Evolutionary conservation across 2,329 filamentous ascomycete species (phyloP).

Genomic region (Neonectria neomacrospora): DNA sequence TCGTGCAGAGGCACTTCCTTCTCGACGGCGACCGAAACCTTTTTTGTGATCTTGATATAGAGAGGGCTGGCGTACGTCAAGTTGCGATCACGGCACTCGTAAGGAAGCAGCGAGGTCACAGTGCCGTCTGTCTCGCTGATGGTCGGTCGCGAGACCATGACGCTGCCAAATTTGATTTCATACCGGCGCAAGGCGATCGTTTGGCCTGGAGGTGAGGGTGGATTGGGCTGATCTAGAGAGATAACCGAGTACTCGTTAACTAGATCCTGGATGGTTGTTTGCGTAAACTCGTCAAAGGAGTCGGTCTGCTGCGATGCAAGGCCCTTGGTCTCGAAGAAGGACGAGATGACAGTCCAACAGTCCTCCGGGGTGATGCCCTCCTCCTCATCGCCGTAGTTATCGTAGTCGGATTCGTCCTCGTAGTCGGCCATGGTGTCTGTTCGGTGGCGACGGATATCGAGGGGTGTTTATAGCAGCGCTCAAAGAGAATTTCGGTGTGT

Average conservation of each 20-base stretch:
- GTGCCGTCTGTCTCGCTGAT: slow-evolving; percentile 94
- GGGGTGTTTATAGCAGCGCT: slow-evolving; percentile 4
- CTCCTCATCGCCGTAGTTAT: slow-evolving; percentile 75
- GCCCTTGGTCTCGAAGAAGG: slow-evolving; percentile 96
- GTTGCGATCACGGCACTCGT: slow-evolving; percentile 95
- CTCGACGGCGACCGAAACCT: slow-evolving; percentile 85
- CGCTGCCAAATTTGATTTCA: slow-evolving; percentile 92
- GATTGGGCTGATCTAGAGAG: slow-evolving; percentile 92
- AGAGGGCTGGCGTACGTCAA: slow-evolving; percentile 94
- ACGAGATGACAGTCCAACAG: slow-evolving; percentile 97
- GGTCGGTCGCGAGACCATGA: slow-evolving; percentile 88
- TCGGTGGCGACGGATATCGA: slow-evolving; percentile 7
- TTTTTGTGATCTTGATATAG: slow-evolving; percentile 88
- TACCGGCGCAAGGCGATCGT: slow-evolving; percentile 90
- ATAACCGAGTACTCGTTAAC: slow-evolving; percentile 92
- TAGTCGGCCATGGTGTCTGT: slow-evolving; percentile 63
- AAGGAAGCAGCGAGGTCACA: slow-evolving; percentile 85
- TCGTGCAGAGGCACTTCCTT: slow-evolving; percentile 73
- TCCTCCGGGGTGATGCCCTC: slow-evolving; percentile 91
- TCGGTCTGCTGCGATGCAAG: slow-evolving; percentile 97
- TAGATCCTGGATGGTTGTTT: slow-evolving; percentile 92
- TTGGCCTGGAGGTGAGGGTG: slow-evolving; percentile 78
- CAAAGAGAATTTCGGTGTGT: neutral
- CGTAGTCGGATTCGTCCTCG: slow-evolving; percentile 71
- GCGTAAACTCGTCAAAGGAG: slow-evolving; percentile 97